Percentiles rank a stretch among this genome's conserved stretches.
phyloP scores from a whole-genome alignment of 306 rosid genomes.

The Glycine tomentella region DNA sequence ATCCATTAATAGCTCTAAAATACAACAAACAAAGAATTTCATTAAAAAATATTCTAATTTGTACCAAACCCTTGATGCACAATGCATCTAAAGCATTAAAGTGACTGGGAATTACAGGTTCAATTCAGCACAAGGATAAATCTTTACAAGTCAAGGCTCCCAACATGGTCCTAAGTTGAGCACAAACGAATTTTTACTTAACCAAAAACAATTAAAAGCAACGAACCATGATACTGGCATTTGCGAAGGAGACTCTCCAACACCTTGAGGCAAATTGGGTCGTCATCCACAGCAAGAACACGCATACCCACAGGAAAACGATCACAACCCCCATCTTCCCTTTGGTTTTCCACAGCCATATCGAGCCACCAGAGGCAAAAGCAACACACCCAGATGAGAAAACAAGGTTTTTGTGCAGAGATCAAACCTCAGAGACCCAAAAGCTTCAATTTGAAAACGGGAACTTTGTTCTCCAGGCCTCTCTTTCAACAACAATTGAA shows the following conservation, averaged over 20 bases:
- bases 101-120: background rate
- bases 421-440: conserved; percentile 40
- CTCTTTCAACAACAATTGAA: conserved; percentile 8
- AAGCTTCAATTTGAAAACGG: conserved; percentile 48
- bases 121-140: background rate
- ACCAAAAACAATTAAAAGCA: conserved; percentile 3
- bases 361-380: background rate
- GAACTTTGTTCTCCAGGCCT: conserved; percentile 36
- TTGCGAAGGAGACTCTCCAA: conserved; percentile 75
- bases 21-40: conserved; percentile 11
- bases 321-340: conserved; percentile 50
- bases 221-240: conserved; percentile 89
- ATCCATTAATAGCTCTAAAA: background rate
- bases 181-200: background rate
- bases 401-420: conserved; percentile 27
- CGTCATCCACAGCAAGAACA: conserved; percentile 93
- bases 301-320: conserved; percentile 91
- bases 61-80: conserved; percentile 1
- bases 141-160: background rate
- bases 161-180: background rate
- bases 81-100: conserved; percentile 8
- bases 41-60: background rate
- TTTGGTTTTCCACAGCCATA: conserved; percentile 76
- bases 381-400: conserved; percentile 45
- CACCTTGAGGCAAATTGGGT: conserved; percentile 85